phyloP scores from a whole-genome alignment of 2,329 filamentous ascomycete genomes.

The Talaromyces sp. region DNA sequence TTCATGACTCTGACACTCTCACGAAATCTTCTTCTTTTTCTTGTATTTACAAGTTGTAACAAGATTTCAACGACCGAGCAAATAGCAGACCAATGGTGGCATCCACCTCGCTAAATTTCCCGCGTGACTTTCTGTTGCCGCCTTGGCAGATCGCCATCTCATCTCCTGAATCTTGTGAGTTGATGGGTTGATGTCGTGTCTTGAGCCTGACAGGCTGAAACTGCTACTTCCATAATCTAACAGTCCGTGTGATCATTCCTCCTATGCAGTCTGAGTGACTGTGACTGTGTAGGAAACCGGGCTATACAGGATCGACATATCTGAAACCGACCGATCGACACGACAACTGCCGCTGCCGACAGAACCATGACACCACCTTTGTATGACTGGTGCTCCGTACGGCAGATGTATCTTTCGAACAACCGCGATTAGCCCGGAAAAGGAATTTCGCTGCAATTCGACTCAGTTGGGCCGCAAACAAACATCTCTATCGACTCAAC shows the following conservation, averaged over 20 bases:
- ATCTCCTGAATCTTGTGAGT: neutral
- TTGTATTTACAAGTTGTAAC: neutral
- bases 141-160: neutral
- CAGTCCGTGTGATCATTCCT: neutral
- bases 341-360: conserved; percentile 8
- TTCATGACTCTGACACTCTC: neutral
- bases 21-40: neutral
- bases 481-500: neutral
- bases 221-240: neutral
- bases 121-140: conserved; percentile 2
- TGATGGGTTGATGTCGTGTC: neutral
- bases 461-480: neutral
- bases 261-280: neutral
- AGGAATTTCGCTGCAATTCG: neutral
- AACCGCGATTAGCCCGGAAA: conserved; percentile 13
- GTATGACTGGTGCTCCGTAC: neutral
- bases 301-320: conserved; percentile 8
- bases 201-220: neutral
- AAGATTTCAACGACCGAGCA: neutral
- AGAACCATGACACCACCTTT: neutral
- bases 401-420: neutral
- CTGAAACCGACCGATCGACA: conserved; percentile 10
- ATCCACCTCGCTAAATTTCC: neutral
- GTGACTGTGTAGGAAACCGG: neutral
- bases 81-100: neutral